Base-by-base conservation (phyloP, 495 filamentous ascomycete genomes). In the Podospora pseudopauciseta region DNA sequence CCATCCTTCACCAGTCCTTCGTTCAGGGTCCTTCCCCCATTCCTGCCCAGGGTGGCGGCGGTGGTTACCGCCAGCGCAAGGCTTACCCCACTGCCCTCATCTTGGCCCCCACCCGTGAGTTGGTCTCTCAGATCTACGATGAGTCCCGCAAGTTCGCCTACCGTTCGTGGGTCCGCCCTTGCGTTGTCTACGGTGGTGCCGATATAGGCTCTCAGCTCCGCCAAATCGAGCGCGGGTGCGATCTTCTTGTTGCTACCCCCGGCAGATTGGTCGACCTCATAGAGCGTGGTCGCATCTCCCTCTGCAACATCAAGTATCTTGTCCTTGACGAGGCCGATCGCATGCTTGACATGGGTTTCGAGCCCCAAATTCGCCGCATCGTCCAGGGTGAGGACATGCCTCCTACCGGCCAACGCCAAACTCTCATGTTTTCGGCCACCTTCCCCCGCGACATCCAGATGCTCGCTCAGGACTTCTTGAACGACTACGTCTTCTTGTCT, bases 281-380 rank as follows among this genome's bases (percentile, higher is more conserved):
- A 71, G 96, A 98, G 85, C 92, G 96, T 83, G 95, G 96, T 71
- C 94, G 95, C 77, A 97, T 99, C 79, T 97, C 94, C 15, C 88
- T 97, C 53, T 84, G 87, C 71, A 97, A 95, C 83, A 97, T 98
- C 88, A 97, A 97, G 82, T 99, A 97, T 76, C 85, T 99, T n/a
- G 92, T 99, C 71, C 91, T 99, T 53, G 95, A 99, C 73, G 95
- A 99, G 86, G 95, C 95, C 79, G 95, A 99, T 84, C 96, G 96
- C 80, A 98, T 99, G 95, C 83, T 99, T 86, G 95, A 99, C 84
- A 98, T 99, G 95, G 95, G 95, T 91, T 99, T 99, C 86, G 95
- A 99, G 85, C 95, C 95, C 74, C 95, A 99, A 81, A 97, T 99
- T 78, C 94, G 95, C 71, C 91, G 95, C 72, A 98, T 99, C 73